Evolutionary conservation across 2,329 filamentous ascomycete genomes (phyloP).

Genomic region (Laburnicola sp.): DNA sequence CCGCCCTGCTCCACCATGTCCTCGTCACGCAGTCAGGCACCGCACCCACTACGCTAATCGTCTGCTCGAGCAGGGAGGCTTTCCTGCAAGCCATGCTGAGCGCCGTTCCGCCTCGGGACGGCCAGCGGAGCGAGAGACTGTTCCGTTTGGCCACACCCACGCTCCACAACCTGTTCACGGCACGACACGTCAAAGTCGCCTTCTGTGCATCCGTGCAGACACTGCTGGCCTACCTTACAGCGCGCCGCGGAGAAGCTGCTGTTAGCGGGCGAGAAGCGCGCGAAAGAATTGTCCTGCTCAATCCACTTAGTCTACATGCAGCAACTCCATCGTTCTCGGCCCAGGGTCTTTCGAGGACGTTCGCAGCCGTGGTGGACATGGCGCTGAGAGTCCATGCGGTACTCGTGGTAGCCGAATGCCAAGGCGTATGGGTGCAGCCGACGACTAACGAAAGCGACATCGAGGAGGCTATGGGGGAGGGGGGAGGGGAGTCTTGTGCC

Average conservation of each 20-base stretch:
- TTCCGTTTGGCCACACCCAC: slow-evolving; percentile 61
- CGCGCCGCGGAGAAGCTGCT: slow-evolving; percentile 45
- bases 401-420: slow-evolving; percentile 50
- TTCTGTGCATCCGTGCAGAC: slow-evolving; percentile 78
- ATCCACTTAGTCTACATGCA: slow-evolving; percentile 66
- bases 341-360: slow-evolving; percentile 67
- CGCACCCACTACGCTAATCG: slow-evolving; percentile 66
- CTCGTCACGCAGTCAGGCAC: slow-evolving; percentile 55
- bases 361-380: slow-evolving; percentile 65
- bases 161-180: slow-evolving; percentile 69
- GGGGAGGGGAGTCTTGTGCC: slow-evolving; percentile 55
- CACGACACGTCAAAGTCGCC: slow-evolving; percentile 68
- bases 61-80: slow-evolving; percentile 66
- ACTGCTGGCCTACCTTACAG: slow-evolving; percentile 74
- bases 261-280: slow-evolving; percentile 10
- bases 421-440: slow-evolving; percentile 9
- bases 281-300: slow-evolving; percentile 63
- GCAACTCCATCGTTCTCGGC: slow-evolving; percentile 74
- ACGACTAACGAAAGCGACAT: slow-evolving; percentile 46
- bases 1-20: slow-evolving; percentile 65
- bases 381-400: slow-evolving; percentile 47
- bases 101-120: slow-evolving; percentile 46
- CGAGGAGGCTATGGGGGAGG: not conserved
- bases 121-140: slow-evolving; percentile 14
- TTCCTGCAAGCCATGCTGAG: slow-evolving; percentile 65